Evolutionary conservation across 164 flowering plant species (phyloP), one percentile per base, ranked within the genome.

Genomic region (Vitis riparia): DNA sequence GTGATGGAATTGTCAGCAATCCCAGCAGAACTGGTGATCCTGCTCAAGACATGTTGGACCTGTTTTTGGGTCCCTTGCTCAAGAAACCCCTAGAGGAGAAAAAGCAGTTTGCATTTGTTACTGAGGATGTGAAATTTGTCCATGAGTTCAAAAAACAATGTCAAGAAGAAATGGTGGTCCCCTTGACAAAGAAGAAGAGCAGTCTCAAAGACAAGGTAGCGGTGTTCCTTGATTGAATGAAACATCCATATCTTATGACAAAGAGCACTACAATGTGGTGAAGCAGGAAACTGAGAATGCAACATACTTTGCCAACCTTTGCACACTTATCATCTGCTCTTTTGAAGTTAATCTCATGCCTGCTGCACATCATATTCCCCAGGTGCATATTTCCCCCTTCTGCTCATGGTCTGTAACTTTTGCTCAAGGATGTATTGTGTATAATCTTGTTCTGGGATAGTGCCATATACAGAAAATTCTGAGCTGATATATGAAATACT

Each of bases 181-280:
- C 85, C 5, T 6, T 69, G 58, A 67, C 57, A 67, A 87, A 89
- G 81, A 87, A 83, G 78, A 88, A 86, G 73, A 76, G 84, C 74
- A 90, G 90, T 66, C 84, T 90, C 16, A 87, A 78, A 75, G 91
- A 87, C 75, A 81, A 85, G 77, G 83, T 88, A 8, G 78, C 90
- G 30, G 70, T 84, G 84, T 76, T 88, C 71, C 79, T 87, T 61
- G 85, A 82, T 73, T 87, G 76, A 90, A 58, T 51, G 61, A 55
- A 59, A 19, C 68, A 51, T 29, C 15, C 8, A 5, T 5, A 59
- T 48, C 12, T 27, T 2, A 10, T 7, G 14, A 48, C 14, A 14
- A 17, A 52, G 10, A 6, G 37, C 62, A 29, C 47, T 51, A 29
- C 52, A 48, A 48, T 51, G 10, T 4, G 57, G 17, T 32, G 67